Evolutionary conservation across 192 early-diverging fungal genomes (phyloP), one percentile per base, ranked within the genome.

Genomic region (Coemansia sp.): DNA sequence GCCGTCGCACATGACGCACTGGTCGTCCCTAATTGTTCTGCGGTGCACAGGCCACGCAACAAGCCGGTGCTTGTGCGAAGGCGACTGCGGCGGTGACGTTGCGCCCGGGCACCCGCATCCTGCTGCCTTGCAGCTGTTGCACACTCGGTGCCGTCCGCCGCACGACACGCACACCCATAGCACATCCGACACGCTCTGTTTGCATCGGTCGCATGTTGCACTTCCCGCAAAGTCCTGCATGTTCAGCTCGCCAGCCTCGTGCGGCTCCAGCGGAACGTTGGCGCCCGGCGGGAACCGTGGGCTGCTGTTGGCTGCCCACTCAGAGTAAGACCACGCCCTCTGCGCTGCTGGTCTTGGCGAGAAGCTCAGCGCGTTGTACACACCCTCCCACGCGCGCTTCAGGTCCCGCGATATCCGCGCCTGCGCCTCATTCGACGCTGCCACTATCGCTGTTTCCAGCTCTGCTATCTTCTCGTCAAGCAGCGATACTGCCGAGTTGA

Each of bases 1-100:
- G 37, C 63, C 40, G 71, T 90, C 84, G 69, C 88, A 90, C 48
- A 81, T 66, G n/a, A 90, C 73, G 55, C 75, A 76, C 54, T 76
- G 69, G 50, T 51, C 68, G 7, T 59, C 60, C 11, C 39, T 59
- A 13, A 81, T 64, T 48, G 73, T 70, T 13, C 60, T 43, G 19
- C 58, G 43, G 44, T 50, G 49, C 37, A 80, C 46, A n/a, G 77
- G 72, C 77, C 77, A 80, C 1, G 77, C 77, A 43, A 80, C 62
- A 61, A 75, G 48, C 4, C 40, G 65, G 55, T 74, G 72, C 5
- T 59, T 9, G 20, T 25, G 55, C 8, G 55, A 38, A 9, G 20
- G 25, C 25, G 20, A 7, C 25, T 37, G 13, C 55, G 9, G 55
- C 13, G 3, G 55, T 7, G 25, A 9, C 7, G 59, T 43, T 43